Conservation (phyloP, 495 filamentous ascomycete species). For the Aspergillus sclerotioniger region DNA sequence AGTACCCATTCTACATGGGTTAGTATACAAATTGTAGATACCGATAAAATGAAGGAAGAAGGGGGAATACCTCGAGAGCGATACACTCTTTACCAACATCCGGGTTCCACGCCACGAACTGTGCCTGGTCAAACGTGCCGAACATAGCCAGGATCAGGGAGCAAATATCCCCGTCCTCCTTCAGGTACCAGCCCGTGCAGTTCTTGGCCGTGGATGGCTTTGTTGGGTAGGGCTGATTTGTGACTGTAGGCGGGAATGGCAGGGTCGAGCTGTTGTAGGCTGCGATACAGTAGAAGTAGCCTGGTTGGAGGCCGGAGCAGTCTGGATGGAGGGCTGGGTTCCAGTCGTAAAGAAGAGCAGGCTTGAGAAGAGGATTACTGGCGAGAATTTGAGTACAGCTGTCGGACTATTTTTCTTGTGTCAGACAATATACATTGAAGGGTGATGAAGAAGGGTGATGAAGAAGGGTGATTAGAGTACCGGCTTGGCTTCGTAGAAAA, state of each 20-base stretch:
- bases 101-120: conserved; percentile 26
- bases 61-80: conserved; percentile 9
- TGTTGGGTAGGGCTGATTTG: conserved; percentile 17
- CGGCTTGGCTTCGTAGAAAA: conserved; percentile 18
- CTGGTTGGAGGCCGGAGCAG: conserved; percentile 16
- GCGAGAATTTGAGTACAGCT: conserved; percentile 10
- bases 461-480: neutral
- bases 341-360: conserved; percentile 13
- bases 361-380: neutral
- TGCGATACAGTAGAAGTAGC: conserved; percentile 16
- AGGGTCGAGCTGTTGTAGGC: neutral
- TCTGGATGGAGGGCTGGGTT: conserved; percentile 21
- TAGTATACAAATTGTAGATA: neutral
- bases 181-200: conserved; percentile 22
- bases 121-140: conserved; percentile 19
- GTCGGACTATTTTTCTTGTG: conserved; percentile 5
- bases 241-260: conserved; percentile 9
- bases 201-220: conserved; percentile 13
- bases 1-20: neutral
- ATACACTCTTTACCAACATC: conserved; percentile 15
- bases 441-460: no score
- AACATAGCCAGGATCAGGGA: conserved; percentile 14
- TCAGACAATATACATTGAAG: neutral
- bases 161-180: conserved; percentile 15
- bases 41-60: neutral